Percentiles rank a stretch among this genome's conserved stretches.
Conservation (phyloP, 352 stramenopile species). For the Phytopythium kandeliae region DNA sequence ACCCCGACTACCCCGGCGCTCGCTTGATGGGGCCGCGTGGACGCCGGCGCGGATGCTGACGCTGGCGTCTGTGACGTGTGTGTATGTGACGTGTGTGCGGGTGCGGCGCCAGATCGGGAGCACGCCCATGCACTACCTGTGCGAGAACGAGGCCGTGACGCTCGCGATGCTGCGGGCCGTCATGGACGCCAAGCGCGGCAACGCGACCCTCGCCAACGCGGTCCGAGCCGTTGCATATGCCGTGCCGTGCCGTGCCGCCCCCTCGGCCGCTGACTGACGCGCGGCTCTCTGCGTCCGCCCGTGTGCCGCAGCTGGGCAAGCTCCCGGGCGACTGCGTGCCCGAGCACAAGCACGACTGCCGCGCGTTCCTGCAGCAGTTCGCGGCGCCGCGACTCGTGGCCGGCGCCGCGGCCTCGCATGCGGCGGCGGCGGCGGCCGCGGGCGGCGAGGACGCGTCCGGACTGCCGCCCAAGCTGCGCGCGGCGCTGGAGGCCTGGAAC, state of each 20-base stretch:
- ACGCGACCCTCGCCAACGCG: constrained; percentile 62
- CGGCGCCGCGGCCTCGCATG: constrained; percentile 7
- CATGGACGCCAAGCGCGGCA: constrained; percentile 48
- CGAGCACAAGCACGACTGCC: constrained; percentile 49
- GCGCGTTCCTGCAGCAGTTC: constrained; percentile 49
- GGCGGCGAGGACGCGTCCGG: constrained; percentile 66
- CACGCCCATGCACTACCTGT: constrained; percentile 65
- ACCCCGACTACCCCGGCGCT: no score
- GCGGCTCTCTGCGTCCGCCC: no score
- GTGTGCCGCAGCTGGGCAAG: constrained; percentile 61
- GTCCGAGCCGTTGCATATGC: no score
- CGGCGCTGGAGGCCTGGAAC: constrained; percentile 54
- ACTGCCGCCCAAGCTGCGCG: constrained; percentile 36
- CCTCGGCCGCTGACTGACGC: no score
- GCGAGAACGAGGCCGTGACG: constrained; percentile 56
- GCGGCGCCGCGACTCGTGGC: constrained; percentile 34
- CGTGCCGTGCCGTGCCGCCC: no score
- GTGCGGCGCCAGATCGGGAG: constrained; percentile 52
- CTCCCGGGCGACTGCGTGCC: constrained; percentile 61
- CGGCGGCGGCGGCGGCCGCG: constrained; percentile 15
- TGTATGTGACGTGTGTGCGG: no score
- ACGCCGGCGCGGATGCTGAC: no score
- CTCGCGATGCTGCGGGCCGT: constrained; percentile 56
- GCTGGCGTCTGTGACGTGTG: no score
- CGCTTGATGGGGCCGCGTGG: no score